Evolutionary conservation across 441 rosid genomes (phyloP), one percentile per base, ranked within the genome.

Genomic region (Aquilaria agallochum): DNA sequence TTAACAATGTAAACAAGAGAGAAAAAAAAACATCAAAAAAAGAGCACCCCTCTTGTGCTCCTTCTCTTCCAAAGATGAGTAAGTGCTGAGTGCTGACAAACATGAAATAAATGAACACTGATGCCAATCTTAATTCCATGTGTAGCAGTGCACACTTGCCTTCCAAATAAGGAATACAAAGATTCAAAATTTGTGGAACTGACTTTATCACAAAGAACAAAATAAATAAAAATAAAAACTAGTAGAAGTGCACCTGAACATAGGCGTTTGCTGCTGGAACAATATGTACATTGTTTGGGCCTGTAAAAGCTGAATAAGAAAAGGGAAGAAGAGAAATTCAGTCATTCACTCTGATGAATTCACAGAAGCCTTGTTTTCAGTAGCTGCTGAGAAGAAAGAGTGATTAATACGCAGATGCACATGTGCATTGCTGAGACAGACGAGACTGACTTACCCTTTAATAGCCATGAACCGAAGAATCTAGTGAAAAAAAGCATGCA

Each of bases 241-340:
- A 13, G 4, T 15, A 10, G 6, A 54, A 63, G 12, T 11, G 64
- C 59, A 83, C 92, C 89, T 80, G 92, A 64, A 80, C 81, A 64
- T 84, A 86, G 32, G 79, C 68, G 68, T 86, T 80, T 36, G 89
- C 88, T 11, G 89, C 87, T 0, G 89, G 84, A 56, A 84, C 83
- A 71, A 82, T 59, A 58, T 72, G 83, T 61, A 62, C 75, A 74
- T 82, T 86, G 51, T 72, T 81, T 42, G 75, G 61, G 59, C 92
- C 88, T 10, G 82, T 61, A 74, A 86, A 86, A 61, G 84, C 92
- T 86, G 83, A 50, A 68, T n/a, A 36, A 72, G 62, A 53, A 67
- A 49, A 47, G 48, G 59, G 59, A 5, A 57, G 56, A 27, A 51
- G 36, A n/a, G 48, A 68, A 56, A 42, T 33, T 53, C 31, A 56